Conservation (phyloP, 108 stramenopile species). For the Schizochytrium sp. region DNA sequence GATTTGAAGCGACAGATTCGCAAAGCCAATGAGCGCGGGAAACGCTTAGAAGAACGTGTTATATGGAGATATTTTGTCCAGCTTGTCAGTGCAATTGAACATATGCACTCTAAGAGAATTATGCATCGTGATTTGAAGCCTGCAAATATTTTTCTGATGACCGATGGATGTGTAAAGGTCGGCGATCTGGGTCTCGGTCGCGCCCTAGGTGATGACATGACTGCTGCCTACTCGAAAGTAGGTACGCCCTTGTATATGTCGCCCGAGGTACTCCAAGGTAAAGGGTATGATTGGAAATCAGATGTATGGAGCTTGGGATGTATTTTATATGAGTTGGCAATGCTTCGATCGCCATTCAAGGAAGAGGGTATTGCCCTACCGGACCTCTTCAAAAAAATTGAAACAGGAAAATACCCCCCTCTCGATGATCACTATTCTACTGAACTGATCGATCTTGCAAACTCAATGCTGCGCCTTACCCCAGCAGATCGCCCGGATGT, state of each 20-base stretch:
- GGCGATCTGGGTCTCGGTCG: slow-evolving; percentile 72
- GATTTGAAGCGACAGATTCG: slow-evolving; percentile 76
- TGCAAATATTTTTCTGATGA: slow-evolving; percentile 73
- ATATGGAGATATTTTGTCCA: slow-evolving; percentile 73
- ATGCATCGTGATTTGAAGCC: slow-evolving; percentile 77
- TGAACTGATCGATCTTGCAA: slow-evolving; percentile 64
- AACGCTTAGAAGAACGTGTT: slow-evolving; percentile 69
- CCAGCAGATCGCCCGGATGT: slow-evolving; percentile 5
- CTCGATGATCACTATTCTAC: slow-evolving; percentile 66
- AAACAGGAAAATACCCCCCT: slow-evolving; percentile 69
- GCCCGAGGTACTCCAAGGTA: slow-evolving; percentile 76
- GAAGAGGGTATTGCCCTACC: slow-evolving; percentile 69
- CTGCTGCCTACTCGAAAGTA: slow-evolving; percentile 67
- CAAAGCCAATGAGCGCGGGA: slow-evolving; percentile 67
- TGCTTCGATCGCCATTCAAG: slow-evolving; percentile 78
- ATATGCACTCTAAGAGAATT: slow-evolving; percentile 72
- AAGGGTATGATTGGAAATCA: slow-evolving; percentile 77
- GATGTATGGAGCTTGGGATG: slow-evolving; percentile 80
- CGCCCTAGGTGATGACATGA: slow-evolving; percentile 61
- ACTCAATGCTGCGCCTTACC: neutral
- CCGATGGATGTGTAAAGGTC: slow-evolving; percentile 74
- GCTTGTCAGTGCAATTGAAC: slow-evolving; percentile 64
- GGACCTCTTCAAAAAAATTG: slow-evolving; percentile 76
- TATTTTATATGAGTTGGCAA: slow-evolving; percentile 80
- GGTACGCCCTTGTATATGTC: slow-evolving; percentile 74